A percentile compares a stretch with the other conserved stretches of the same genome.
Conservation (phyloP, 345 rosid genomes). For the Kernera saxatilis region DNA sequence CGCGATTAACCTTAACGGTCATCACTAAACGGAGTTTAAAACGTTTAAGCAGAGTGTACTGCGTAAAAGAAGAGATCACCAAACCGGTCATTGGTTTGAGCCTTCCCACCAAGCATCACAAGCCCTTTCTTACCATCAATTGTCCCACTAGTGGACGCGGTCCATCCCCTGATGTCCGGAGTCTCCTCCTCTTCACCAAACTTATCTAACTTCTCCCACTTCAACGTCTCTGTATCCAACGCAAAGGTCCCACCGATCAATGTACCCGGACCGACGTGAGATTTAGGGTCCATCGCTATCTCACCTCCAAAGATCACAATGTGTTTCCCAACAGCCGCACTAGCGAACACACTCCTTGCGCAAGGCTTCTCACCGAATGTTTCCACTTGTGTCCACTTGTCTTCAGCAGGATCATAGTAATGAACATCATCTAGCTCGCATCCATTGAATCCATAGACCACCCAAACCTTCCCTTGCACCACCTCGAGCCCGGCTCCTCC, state of each 20-base stretch:
- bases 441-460: constrained; percentile 25
- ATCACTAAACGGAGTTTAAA: background rate
- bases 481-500: constrained; percentile 30
- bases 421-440: constrained; percentile 15
- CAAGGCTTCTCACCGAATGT: constrained; percentile 24
- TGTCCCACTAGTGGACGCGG: constrained; percentile 18
- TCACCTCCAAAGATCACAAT: constrained; percentile 29
- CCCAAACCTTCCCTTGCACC: constrained; percentile 28
- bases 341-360: constrained; percentile 25
- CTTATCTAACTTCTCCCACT: constrained; percentile 23
- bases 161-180: constrained; percentile 19
- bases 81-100: constrained; percentile 19
- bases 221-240: constrained; percentile 15
- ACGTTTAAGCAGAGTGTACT: background rate
- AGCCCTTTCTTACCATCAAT: constrained; percentile 22
- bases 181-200: background rate
- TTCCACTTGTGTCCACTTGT: constrained; percentile 25
- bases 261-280: constrained; percentile 23
- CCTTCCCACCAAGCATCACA: constrained; percentile 26
- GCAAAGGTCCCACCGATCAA: constrained; percentile 19
- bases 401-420: constrained; percentile 5
- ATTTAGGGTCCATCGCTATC: constrained; percentile 12
- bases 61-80: constrained; percentile 22
- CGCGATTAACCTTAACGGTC: background rate
- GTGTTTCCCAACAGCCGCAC: constrained; percentile 23